Evolutionary conservation across 768 basidiomycete species (phyloP), one percentile per base, ranked within the genome.

Genomic region (Calocybe cyanea): DNA sequence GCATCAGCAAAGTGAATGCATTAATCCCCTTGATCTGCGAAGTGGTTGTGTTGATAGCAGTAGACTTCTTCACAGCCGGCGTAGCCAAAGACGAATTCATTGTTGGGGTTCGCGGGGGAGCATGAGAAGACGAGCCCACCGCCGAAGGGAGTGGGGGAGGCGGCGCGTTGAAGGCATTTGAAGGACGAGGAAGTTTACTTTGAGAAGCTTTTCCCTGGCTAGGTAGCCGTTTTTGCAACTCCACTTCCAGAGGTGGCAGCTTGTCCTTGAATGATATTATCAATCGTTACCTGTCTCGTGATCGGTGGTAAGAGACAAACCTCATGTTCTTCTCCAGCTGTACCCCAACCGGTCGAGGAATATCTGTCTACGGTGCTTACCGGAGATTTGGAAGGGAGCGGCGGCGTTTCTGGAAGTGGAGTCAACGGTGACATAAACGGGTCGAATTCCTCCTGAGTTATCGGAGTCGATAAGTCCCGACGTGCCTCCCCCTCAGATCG

Each of bases 361-460:
- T n/a, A n/a, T n/a, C 46, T 35, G 19, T 52, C 48, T 8, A 52
- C 40, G 41, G 47, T 36, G 9, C 25, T 47, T 14, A 46, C 13
- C 2, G 31, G 44, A 33, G 43, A 30, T 48, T 52, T 60, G 1
- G 54, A 34, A 14, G 61, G 61, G 21, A 57, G 55, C 4, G 78
- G 77, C 1, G 78, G 77, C 1, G 79, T 76, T 48, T 72, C 67
- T 5, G 77, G 71, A 25, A 77, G 54, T 6, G 80, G 79, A 6
- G 80, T 79, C 28, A 82, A 63, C 14, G 72, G 72, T 1, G 73
- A 75, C 47, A 67, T 57, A 8, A 68, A 61, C 3, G 59, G 46
- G 44, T 36, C 30, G 21, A 41, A 44, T 11, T 39, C 45, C 3
- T 23, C 41, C 7, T 52, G 32, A 34, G 40, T 42, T 21, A 45